Evolutionary conservation across 768 basidiomycete species (phyloP).

Genomic region (Termitomyces sp.): DNA sequence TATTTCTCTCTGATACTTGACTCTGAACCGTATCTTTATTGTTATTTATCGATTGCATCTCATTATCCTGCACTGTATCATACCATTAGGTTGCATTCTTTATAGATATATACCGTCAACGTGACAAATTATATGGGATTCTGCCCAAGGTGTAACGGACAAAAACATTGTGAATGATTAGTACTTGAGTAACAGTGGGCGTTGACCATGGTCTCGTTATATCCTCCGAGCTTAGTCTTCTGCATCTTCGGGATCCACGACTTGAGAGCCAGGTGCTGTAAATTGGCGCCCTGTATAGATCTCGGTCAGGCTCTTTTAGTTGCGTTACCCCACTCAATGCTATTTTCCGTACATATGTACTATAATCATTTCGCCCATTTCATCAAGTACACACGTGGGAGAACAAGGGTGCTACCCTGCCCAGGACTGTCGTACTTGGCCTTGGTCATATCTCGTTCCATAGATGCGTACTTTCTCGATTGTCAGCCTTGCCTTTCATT

Average conservation of each 20-base stretch:
- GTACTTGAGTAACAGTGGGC: too few relatives aligned
- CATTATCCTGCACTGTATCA: not conserved
- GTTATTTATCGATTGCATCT: not conserved
- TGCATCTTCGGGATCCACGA: constrained; percentile 40
- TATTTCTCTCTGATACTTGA: not conserved
- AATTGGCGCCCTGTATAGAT: constrained; percentile 50
- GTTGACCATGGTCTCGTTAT: constrained; percentile 24
- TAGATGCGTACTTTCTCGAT: constrained; percentile 46
- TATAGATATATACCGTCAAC: not conserved
- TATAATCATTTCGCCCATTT: constrained; percentile 38
- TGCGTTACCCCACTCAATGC: not conserved
- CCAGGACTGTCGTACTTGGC: not conserved
- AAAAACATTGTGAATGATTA: too few relatives aligned
- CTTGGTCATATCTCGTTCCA: not conserved
- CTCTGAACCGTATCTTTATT: not conserved
- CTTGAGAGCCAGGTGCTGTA: constrained; percentile 29
- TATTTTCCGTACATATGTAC: not conserved
- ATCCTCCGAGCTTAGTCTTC: constrained; percentile 41
- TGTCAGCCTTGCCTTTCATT: constrained; percentile 40
- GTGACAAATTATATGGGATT: not conserved
- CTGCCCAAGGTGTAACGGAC: not conserved
- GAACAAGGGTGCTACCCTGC: constrained; percentile 31
- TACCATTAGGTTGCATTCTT: not conserved
- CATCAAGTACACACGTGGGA: constrained; percentile 30
- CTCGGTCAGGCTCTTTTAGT: constrained; percentile 52